phyloP scores from a whole-genome alignment of 1,139 yeast species.

The Candida albicans region DNA sequence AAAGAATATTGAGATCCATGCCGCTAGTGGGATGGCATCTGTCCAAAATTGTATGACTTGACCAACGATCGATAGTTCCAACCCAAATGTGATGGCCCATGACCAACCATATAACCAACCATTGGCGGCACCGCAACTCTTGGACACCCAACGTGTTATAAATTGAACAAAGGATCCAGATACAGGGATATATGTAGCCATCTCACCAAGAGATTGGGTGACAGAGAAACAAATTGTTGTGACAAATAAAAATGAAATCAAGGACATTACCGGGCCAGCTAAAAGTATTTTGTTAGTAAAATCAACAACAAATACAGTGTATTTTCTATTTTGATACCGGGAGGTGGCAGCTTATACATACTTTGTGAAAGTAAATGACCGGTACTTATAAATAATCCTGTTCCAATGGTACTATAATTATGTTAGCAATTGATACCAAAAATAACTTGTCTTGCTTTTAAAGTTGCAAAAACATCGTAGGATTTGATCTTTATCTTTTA shows the following conservation, averaged over 20 bases:
- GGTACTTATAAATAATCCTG: slow-evolving; percentile 46
- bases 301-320: too few relatives aligned
- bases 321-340: too few relatives aligned
- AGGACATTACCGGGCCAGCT: slow-evolving; percentile 69
- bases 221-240: slow-evolving; percentile 66
- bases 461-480: not conserved
- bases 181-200: slow-evolving; percentile 72
- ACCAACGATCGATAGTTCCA: slow-evolving; percentile 79
- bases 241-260: slow-evolving; percentile 65
- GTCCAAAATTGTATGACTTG: slow-evolving; percentile 79
- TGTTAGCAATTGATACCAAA: too few relatives aligned
- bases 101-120: slow-evolving; percentile 87
- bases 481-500: too few relatives aligned
- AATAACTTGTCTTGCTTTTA: too few relatives aligned
- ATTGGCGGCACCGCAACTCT: slow-evolving; percentile 74
- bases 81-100: slow-evolving; percentile 83
- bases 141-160: slow-evolving; percentile 61
- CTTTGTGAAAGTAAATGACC: slow-evolving; percentile 30
- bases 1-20: slow-evolving; percentile 73
- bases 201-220: slow-evolving; percentile 71
- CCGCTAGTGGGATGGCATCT: slow-evolving; percentile 64
- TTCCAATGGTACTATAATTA: not conserved
- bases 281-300: not conserved
- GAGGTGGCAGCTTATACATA: too few relatives aligned
- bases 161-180: slow-evolving; percentile 62